Percentiles rank a stretch among this genome's conserved stretches.
These are phyloP conservation scores for Aphanocladium album DNA, from an alignment of 2,329 filamentous ascomycete species.

Conservation along the genomic window DNA sequence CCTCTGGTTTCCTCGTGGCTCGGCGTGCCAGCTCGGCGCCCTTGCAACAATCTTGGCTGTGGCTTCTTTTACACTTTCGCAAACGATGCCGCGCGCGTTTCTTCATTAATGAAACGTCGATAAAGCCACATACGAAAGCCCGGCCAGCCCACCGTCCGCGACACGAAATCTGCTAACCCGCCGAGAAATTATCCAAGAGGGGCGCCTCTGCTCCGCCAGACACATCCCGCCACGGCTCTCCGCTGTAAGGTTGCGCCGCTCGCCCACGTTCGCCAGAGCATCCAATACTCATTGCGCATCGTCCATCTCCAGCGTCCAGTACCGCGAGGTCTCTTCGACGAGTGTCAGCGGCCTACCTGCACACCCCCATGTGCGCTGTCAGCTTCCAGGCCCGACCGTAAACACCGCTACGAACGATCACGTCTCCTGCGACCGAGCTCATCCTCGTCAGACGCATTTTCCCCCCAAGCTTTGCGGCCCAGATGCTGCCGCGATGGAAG, in stretches of 20 bases:
- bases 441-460: not conserved
- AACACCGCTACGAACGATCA: not conserved
- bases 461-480: not conserved
- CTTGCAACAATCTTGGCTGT: not conserved
- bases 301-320: not conserved
- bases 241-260: not conserved
- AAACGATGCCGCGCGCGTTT: not conserved
- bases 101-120: not conserved
- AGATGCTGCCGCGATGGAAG: conserved; percentile 14
- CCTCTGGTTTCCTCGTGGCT: not conserved
- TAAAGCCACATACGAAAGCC: not conserved
- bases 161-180: not conserved
- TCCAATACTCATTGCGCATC: not conserved
- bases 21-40: not conserved
- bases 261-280: not conserved
- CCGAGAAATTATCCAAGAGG: conserved; percentile 6
- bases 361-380: not conserved
- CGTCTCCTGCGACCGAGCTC: not conserved
- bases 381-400: not conserved
- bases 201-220: not conserved
- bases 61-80: not conserved
- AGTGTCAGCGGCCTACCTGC: not conserved
- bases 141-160: not conserved
- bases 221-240: not conserved
- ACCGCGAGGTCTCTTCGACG: not conserved